phyloP scores from a whole-genome alignment of 2,329 filamentous ascomycete species.

The Monosporascus sp. region DNA sequence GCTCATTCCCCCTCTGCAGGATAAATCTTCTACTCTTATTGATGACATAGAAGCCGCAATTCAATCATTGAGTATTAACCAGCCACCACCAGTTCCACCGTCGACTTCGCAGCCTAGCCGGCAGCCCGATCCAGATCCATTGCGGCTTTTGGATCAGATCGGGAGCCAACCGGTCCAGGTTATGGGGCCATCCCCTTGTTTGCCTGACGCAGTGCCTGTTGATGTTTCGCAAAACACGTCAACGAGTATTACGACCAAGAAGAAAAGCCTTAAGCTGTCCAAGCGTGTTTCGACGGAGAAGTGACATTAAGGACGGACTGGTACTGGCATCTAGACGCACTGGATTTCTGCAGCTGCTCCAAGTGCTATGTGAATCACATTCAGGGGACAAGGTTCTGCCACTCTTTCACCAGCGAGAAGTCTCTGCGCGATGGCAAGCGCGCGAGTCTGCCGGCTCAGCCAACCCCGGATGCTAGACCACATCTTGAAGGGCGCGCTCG shows the following conservation, averaged over 20 bases:
- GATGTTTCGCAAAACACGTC: not conserved
- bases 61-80: not conserved
- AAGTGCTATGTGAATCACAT: slow-evolving; percentile 36
- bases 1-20: not conserved
- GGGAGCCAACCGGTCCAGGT: too few species aligned
- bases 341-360: slow-evolving; percentile 34
- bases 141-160: too few species aligned
- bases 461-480: slow-evolving; percentile 28
- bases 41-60: not conserved
- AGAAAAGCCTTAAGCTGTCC: slow-evolving; percentile 15
- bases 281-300: slow-evolving; percentile 25
- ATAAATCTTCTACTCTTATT: not conserved
- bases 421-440: slow-evolving; percentile 17
- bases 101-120: not conserved
- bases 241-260: not conserved
- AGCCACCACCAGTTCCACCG: not conserved
- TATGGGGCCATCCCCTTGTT: too few species aligned
- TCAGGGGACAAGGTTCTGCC: slow-evolving; percentile 21
- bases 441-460: slow-evolving; percentile 25
- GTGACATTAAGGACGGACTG: slow-evolving; percentile 29
- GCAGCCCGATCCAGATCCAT: too few species aligned
- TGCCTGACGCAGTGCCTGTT: too few species aligned
- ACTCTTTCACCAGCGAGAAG: slow-evolving; percentile 21
- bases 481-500: slow-evolving; percentile 28
- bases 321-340: slow-evolving; percentile 30